Evolutionary conservation across 139 green algal species (phyloP).

Genomic region (Chlamydomonas sp.): DNA sequence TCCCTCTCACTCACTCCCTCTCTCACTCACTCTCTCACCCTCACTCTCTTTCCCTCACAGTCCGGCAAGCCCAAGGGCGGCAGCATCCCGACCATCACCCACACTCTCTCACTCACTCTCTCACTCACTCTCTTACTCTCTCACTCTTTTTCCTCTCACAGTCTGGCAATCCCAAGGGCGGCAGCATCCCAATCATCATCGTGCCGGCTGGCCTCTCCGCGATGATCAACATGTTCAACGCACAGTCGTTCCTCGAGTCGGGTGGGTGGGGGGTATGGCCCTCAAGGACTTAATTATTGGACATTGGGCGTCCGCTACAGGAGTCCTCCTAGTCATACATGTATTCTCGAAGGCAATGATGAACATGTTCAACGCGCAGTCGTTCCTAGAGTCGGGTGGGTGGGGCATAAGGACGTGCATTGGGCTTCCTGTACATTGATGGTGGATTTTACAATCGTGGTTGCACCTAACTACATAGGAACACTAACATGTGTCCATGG

Average conservation of each 20-base stretch:
- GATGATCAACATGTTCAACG: constrained; percentile 53
- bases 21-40: neutral
- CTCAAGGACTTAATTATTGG: too few relatives aligned
- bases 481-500: too few relatives aligned
- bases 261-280: too few relatives aligned
- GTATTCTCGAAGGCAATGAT: too few relatives aligned
- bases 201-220: constrained; percentile 44
- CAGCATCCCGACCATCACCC: neutral
- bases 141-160: neutral
- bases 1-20: too few relatives aligned
- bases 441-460: too few relatives aligned
- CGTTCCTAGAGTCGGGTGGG: constrained; percentile 39
- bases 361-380: constrained; percentile 46
- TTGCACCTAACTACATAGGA: too few relatives aligned
- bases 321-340: too few relatives aligned
- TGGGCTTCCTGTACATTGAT: too few relatives aligned
- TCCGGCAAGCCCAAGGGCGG: too few relatives aligned
- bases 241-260: constrained; percentile 36
- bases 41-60: neutral
- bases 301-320: too few relatives aligned
- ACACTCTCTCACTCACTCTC: neutral
- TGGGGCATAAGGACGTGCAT: too few relatives aligned
- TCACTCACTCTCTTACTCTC: neutral
- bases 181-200: constrained; percentile 42
- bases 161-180: constrained; percentile 8